Evolutionary conservation across 176 grass and related monocot species (phyloP).

Genomic region (Paspalum notatum): DNA sequence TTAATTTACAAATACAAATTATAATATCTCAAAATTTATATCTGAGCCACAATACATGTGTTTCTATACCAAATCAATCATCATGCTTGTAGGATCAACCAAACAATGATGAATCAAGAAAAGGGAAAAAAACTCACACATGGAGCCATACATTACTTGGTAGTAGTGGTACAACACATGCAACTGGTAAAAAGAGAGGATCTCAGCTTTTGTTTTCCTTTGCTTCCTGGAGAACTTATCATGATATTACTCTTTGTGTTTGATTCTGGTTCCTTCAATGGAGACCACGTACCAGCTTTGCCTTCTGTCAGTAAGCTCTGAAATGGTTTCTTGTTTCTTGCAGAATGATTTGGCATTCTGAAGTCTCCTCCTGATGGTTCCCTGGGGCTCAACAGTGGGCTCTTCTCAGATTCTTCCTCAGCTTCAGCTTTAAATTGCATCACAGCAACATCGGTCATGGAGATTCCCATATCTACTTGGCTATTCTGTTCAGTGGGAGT

Average conservation of each 20-base stretch:
- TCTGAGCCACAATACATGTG: slow-evolving; percentile 9
- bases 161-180: slow-evolving; percentile 47
- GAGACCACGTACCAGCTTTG: slow-evolving; percentile 13
- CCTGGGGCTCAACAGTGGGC: slow-evolving; percentile 43
- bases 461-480: slow-evolving; percentile 25
- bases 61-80: slow-evolving; percentile 11
- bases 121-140: slow-evolving; percentile 8
- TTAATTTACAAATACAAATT: slow-evolving; percentile 19
- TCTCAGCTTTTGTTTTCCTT: slow-evolving; percentile 42
- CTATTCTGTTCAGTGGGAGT: slow-evolving; percentile 27
- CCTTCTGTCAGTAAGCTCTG: slow-evolving; percentile 42
- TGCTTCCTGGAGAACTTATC: slow-evolving; percentile 48
- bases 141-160: slow-evolving; percentile 34
- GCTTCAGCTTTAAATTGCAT: slow-evolving; percentile 26
- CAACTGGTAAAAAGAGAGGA: slow-evolving; percentile 47
- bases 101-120: slow-evolving; percentile 24
- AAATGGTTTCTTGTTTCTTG: slow-evolving; percentile 47
- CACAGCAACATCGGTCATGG: not conserved
- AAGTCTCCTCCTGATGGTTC: slow-evolving; percentile 30
- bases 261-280: slow-evolving; percentile 38
- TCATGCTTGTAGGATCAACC: slow-evolving; percentile 22
- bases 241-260: not conserved
- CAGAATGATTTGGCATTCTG: slow-evolving; percentile 28
- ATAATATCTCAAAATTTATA: slow-evolving; percentile 10
- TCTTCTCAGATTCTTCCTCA: slow-evolving; percentile 44